Evolutionary conservation across 805 yeast genomes (phyloP), one percentile per base, ranked within the genome.

Genomic region (Yamadazyma phyllophila): DNA sequence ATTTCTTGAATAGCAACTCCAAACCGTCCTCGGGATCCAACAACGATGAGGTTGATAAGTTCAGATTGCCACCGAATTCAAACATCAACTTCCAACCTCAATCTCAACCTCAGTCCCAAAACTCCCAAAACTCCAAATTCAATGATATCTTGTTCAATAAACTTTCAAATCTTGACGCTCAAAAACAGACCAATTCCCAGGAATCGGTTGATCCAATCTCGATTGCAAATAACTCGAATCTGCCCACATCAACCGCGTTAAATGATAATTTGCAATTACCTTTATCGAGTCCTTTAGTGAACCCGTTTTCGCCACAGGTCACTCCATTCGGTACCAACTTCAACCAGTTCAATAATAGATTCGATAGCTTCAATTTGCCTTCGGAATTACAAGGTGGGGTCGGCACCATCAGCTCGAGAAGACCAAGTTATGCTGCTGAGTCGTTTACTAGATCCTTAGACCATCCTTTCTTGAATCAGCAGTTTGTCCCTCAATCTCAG

Each of bases 391-490:
- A 81, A 60, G 86, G 87, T 36, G 87, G 87, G 0, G 66, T 82
- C 2, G 79, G 80, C 26, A 80, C 70, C 45, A 80, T 82, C 36
- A 75, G 78, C 17, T 78, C 85, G 9, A 74, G 94, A 63, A 76
- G 94, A 63, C 89, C 91, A 11, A 78, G 85, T 44, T 85, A 81
- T 58, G 82, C 88, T 10, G 87, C 90, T 2, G 92, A 83, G 57
- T 66, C 77, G 2, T 70, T 79, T 47, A 77, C 82, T 20, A 64
- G 78, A 41, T 57, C 60, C 20, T 9, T 40, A 12, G 44, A 34
- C 42, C 35, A 39, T 24, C 49, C 43, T 27, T 43, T 36, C 31
- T 10, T 34, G 41, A 17, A 24, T 26, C 41, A 39, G 11, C 39
- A n/a, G 15, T 16, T 39, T 10, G 24, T 24, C 17, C 35, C 45